Base-by-base conservation (phyloP, 73 alveolate genomes). In the Symbiodinium natans region DNA sequence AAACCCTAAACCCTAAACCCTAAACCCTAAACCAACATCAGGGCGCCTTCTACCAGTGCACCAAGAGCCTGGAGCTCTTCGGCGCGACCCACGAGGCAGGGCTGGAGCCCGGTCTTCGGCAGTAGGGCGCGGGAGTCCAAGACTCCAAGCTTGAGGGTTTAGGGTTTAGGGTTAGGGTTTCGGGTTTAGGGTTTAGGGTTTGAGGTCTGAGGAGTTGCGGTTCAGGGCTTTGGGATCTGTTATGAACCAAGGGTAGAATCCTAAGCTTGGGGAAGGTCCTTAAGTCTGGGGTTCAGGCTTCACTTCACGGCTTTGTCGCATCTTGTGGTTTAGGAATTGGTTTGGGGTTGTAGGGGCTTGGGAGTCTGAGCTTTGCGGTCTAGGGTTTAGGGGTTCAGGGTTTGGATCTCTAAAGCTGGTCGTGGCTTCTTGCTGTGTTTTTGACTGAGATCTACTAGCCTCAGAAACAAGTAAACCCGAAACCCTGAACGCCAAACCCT, bases 31-130 rank as follows among this genome's bases (percentile, higher is more conserved):
- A 56, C 75, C 33, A 36, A 63, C 17, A 9, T 27, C 80, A 77
- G 39, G 98, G 98, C 0, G 98, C 98, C 90, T 92, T 92, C 82
- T 92, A 92, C 63, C 98, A 92, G 42, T 74, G 98, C 92, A 74
- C 98, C 48, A 92, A 92, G 82, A 34, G 59, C 90, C 74, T 92
- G n/a, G 98, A 92, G 86, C 54, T 92, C 31, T 92, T 92, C 33
- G 98, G 98, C 27, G 90, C 80, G 42, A 31, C 17, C 6, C 98
- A 92, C 29, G 98, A 92, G 98, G 98, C 36, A 48, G 42, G 63
- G 33, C 23, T 46, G 59, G 59, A 46, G 1, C 38, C 13, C 13
- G 77, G 77, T 59, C 23, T 59, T 19, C 8, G 74, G 25, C 74
- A 3, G 25, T 21, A 8, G 74, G 74, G 31, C 31, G 5, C 15